Evolutionary conservation across 805 yeast species (phyloP), one percentile per base, ranked within the genome.

Genomic region (Hyphopichia homilentoma): DNA sequence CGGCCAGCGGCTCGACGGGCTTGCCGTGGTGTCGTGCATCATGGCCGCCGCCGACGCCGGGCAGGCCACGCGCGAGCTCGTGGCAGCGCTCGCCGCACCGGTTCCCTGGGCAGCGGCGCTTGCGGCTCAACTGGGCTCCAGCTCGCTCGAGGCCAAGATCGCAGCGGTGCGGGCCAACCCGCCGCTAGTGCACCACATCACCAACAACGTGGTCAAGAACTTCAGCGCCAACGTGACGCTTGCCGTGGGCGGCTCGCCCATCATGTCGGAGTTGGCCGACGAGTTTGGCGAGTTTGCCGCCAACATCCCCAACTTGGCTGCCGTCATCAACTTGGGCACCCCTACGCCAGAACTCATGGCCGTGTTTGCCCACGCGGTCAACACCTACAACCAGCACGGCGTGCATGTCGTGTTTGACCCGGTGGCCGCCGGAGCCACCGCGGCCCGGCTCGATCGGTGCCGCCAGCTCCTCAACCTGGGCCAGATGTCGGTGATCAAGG

Each of bases 381-480:
- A 51, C 7, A 73, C 70, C 0, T 86, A 88, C 52, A 82, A 81
- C 48, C 50, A 48, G 9, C 44, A 54, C 9, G 73, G 74, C 2
- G 65, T 70, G 27, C 89, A 85, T 3, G 71, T 88, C 20, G 75
- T 88, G 0, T 80, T 83, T 44, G 97, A 88, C 54, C 97, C 96
- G 1, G 96, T 88, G n/a, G 97, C 88, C 1, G 86, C 81, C 24
- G 95, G 95, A 17, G 96, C 96, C 0, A 70, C 95, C 0, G 35
- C 48, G 3, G 70, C 75, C 4, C 68, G 97, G 37, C 60, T 62
- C 24, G 47, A 56, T 3, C 62, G 77, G 12, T 73, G 79, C 32
- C 52, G 62, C 17, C 50, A 52, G 1, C 45, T 87, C 7, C 53
- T 88, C 20, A 65, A 78, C 22, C 53, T 66, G 8, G 87, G 86